A percentile compares a stretch with the other conserved stretches of the same genome.
Evolutionary conservation across 805 yeast species (phyloP).

Genomic region (Alloascoidea hylecoeti): DNA sequence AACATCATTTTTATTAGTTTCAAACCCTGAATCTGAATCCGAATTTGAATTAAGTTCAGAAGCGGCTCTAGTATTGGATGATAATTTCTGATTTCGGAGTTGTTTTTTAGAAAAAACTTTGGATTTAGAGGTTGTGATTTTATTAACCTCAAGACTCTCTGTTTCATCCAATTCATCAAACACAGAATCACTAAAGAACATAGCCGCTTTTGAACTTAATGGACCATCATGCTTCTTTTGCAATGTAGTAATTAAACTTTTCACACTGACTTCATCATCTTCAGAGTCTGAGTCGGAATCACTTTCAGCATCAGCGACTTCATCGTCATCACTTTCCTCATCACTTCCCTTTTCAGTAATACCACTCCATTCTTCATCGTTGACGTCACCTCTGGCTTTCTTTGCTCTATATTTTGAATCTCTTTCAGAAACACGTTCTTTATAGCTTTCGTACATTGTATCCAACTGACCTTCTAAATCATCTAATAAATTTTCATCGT

Average conservation of each 20-base stretch:
- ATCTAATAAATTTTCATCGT: slow-evolving; percentile 26
- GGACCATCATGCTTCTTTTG: slow-evolving; percentile 7
- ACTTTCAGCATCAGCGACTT: slow-evolving; percentile 7
- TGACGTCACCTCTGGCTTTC: slow-evolving; percentile 30
- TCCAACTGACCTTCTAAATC: slow-evolving; percentile 69
- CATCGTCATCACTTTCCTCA: slow-evolving; percentile 9
- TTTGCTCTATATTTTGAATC: slow-evolving; percentile 39
- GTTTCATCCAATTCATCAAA: slow-evolving; percentile 14
- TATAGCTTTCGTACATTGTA: slow-evolving; percentile 63
- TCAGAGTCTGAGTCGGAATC: slow-evolving; percentile 10
- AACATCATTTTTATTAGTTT: slow-evolving; percentile 6
- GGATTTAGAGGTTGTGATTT: not conserved
- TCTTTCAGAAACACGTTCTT: slow-evolving; percentile 22
- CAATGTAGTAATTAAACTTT: slow-evolving; percentile 9
- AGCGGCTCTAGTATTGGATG: slow-evolving; percentile 9
- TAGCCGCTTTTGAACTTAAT: slow-evolving; percentile 19
- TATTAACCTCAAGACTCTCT: not conserved
- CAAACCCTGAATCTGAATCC: slow-evolving; percentile 8
- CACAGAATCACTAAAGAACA: slow-evolving; percentile 22
- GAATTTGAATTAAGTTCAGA: slow-evolving; percentile 8
- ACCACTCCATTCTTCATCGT: slow-evolving; percentile 37
- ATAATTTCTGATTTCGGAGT: slow-evolving; percentile 5
- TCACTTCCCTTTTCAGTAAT: slow-evolving; percentile 16
- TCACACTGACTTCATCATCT: slow-evolving; percentile 7
- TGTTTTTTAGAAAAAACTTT: slow-evolving; percentile 5